A percentile compares a stretch with the other conserved stretches of the same genome.
Evolutionary conservation across 805 yeast species (phyloP).

Genomic region (Starmerella geochares): DNA sequence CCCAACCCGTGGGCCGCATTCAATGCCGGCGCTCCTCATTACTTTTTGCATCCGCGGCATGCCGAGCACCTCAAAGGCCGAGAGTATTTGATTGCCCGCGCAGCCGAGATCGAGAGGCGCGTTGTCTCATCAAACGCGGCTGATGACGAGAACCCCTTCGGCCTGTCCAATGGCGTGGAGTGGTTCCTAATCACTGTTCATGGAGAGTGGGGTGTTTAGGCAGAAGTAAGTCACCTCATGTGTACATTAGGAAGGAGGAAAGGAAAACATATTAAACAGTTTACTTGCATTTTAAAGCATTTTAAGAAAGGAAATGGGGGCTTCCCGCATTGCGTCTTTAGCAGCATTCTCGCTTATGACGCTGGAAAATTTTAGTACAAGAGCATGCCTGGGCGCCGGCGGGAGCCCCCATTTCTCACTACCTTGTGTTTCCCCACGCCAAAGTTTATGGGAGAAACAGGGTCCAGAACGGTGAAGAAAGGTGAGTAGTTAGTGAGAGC

Average conservation of each 20-base stretch:
- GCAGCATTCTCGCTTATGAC: no score
- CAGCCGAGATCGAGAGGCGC: constrained; percentile 47
- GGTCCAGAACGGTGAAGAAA: constrained; percentile 19
- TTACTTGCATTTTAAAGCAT: neutral
- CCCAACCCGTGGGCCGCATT: constrained; percentile 84
- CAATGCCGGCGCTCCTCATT: constrained; percentile 80
- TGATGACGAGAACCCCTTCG: constrained; percentile 54
- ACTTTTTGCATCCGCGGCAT: constrained; percentile 49
- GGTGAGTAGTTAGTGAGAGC: constrained; percentile 29
- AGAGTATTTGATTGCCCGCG: constrained; percentile 78
- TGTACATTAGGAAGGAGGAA: no score
- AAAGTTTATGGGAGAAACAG: constrained; percentile 13
- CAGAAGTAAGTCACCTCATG: no score
- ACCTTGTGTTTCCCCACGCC: neutral
- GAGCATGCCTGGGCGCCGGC: no score
- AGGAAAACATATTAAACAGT: no score
- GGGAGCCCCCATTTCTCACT: neutral
- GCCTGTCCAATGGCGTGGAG: constrained; percentile 46
- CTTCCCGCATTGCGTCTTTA: no score
- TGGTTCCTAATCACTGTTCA: constrained; percentile 24
- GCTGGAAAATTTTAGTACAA: no score
- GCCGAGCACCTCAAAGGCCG: constrained; percentile 34
- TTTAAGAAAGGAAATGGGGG: no score
- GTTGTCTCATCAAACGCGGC: constrained; percentile 26
- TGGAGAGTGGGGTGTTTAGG: constrained; percentile 20